Evolutionary conservation across 1,284 basidiomycete genomes (phyloP).

Genomic region (Tilletia horrida): DNA sequence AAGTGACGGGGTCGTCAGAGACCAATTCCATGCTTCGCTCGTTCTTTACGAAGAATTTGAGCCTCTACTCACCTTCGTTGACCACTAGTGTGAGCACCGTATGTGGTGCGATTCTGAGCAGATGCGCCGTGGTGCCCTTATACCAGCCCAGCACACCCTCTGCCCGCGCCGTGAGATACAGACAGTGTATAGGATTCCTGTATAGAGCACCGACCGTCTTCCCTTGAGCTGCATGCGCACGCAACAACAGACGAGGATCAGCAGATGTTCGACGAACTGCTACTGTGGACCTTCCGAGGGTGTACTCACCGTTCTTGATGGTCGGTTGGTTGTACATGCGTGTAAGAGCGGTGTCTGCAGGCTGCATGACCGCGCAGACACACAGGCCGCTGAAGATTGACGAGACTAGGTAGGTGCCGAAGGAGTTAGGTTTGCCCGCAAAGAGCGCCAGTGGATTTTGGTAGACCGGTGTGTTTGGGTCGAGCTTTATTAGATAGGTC

Average conservation of each 20-base stretch:
- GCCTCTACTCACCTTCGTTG: conserved; percentile 32
- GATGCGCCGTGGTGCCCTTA: conserved; percentile 53
- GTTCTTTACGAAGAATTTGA: not conserved
- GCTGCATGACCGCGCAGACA: conserved; percentile 63
- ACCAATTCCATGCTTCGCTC: not conserved
- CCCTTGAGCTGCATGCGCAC: not conserved
- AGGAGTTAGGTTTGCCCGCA: conserved; percentile 62
- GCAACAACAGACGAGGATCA: conserved; percentile 63
- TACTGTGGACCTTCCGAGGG: too few species aligned
- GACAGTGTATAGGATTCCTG: conserved; percentile 82
- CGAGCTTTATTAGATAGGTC: conserved; percentile 41
- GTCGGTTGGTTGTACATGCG: conserved; percentile 84
- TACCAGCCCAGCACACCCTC: conserved; percentile 75
- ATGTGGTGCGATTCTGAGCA: conserved; percentile 52
- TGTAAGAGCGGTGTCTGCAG: conserved; percentile 68
- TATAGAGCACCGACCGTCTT: conserved; percentile 28
- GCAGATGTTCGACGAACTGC: too few species aligned
- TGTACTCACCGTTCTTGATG: conserved; percentile 59
- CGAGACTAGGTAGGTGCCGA: conserved; percentile 82
- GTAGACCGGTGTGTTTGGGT: conserved; percentile 53
- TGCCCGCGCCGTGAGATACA: conserved; percentile 88
- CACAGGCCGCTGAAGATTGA: conserved; percentile 85
- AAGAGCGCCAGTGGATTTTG: conserved; percentile 39
- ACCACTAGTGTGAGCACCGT: conserved; percentile 47
- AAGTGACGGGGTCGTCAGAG: not conserved